A percentile compares a stretch with the other conserved stretches of the same genome.
phyloP scores from a whole-genome alignment of 1,284 basidiomycete species.

The Boletus subluridellus region DNA sequence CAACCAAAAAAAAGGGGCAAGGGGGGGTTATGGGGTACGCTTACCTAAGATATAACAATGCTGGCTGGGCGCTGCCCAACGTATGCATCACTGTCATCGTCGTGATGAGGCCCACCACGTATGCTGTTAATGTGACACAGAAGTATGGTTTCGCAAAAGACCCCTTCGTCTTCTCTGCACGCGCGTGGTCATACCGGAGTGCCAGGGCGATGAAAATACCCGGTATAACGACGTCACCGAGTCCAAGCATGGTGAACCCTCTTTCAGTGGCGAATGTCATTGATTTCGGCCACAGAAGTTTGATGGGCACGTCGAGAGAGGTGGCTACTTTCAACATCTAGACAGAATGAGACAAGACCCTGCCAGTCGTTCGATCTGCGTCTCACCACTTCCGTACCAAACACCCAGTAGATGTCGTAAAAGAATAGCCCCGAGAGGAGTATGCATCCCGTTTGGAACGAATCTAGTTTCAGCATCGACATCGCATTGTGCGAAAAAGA shows the following conservation, averaged over 20 bases:
- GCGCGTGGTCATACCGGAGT: slow-evolving; percentile 80
- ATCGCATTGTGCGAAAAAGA: slow-evolving; percentile 85
- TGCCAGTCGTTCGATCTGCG: background rate
- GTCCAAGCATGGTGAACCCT: slow-evolving; percentile 88
- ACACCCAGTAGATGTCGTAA: slow-evolving; percentile 91
- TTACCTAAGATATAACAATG: slow-evolving; percentile 87
- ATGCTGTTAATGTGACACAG: slow-evolving; percentile 65
- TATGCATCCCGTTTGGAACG: slow-evolving; percentile 84
- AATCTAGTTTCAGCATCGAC: slow-evolving; percentile 82
- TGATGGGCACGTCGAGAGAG: slow-evolving; percentile 91
- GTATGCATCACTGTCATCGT: slow-evolving; percentile 91
- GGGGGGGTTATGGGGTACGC: slow-evolving; percentile 24
- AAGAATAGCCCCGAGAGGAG: slow-evolving; percentile 80
- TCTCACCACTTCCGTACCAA: slow-evolving; percentile 75
- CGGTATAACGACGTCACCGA: slow-evolving; percentile 89
- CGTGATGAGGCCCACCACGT: slow-evolving; percentile 70
- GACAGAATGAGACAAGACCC: slow-evolving; percentile 1
- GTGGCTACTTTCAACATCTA: slow-evolving; percentile 94
- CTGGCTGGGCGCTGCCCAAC: slow-evolving; percentile 82
- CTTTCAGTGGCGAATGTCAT: slow-evolving; percentile 50
- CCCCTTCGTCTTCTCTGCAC: slow-evolving; percentile 33
- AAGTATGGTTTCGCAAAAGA: slow-evolving; percentile 79
- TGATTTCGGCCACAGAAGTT: slow-evolving; percentile 83
- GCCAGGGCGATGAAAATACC: slow-evolving; percentile 89
- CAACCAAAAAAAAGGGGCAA: background rate